Evolutionary conservation across 2,329 filamentous ascomycete species (phyloP).

Genomic region (Plenodomus tracheiphilus): DNA sequence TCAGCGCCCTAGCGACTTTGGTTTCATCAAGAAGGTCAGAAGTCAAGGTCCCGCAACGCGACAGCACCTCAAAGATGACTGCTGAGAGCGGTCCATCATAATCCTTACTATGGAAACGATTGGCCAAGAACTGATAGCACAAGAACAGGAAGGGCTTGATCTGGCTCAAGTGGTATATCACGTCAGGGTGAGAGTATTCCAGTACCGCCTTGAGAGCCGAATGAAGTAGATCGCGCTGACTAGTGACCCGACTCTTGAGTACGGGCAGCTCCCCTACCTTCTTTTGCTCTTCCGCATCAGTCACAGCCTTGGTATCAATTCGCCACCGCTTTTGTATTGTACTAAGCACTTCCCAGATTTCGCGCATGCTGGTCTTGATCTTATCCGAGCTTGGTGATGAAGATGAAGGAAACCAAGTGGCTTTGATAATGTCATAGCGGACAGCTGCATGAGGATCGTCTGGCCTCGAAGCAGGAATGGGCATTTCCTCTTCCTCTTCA

Average conservation of each 20-base stretch:
- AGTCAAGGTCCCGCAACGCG: slow-evolving; percentile 64
- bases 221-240: slow-evolving; percentile 62
- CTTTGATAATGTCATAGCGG: slow-evolving; percentile 63
- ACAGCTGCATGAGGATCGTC: slow-evolving; percentile 57
- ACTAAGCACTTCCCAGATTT: slow-evolving; percentile 63
- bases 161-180: slow-evolving; percentile 47
- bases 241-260: slow-evolving; percentile 60
- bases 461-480: slow-evolving; percentile 57
- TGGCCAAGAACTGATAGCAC: slow-evolving; percentile 54
- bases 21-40: slow-evolving; percentile 63
- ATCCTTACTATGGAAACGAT: slow-evolving; percentile 52
- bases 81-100: slow-evolving; percentile 48
- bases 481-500: slow-evolving; percentile 58
- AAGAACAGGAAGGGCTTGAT: slow-evolving; percentile 49
- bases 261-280: slow-evolving; percentile 57
- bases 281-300: slow-evolving; percentile 62
- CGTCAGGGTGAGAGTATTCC: slow-evolving; percentile 52
- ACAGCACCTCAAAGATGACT: slow-evolving; percentile 58
- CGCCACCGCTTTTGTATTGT: slow-evolving; percentile 66
- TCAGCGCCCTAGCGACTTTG: slow-evolving; percentile 67
- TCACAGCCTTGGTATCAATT: slow-evolving; percentile 58
- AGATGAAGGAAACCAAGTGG: slow-evolving; percentile 62
- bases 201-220: slow-evolving; percentile 52
- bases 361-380: slow-evolving; percentile 58
- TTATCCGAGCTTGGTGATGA: slow-evolving; percentile 54